A percentile compares a stretch with the other conserved stretches of the same genome.
Evolutionary conservation across 305 asterid genomes (phyloP).

Genomic region (Solanum hybrid): DNA sequence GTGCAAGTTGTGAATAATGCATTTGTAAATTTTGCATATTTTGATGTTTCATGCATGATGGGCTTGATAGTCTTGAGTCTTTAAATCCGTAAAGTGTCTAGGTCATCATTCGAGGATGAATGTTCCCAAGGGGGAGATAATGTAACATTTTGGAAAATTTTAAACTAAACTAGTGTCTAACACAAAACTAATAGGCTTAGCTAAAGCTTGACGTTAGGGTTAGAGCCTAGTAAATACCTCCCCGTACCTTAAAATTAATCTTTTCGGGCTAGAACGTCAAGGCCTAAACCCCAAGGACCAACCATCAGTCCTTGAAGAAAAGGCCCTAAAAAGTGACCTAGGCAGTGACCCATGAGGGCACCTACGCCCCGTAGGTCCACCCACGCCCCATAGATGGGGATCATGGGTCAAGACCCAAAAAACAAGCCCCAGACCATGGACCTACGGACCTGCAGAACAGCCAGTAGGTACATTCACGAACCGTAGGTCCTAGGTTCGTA

Average conservation of each 20-base stretch:
- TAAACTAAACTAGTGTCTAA: neutral
- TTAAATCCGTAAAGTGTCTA: neutral
- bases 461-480: neutral
- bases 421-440: neutral
- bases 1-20: neutral
- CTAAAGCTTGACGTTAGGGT: neutral
- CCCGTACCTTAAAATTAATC: neutral
- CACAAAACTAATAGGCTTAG: neutral
- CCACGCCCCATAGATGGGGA: neutral
- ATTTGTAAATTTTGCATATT: neutral
- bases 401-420: neutral
- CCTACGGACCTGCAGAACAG: neutral
- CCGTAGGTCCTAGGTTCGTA: neutral
- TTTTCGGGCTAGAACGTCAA: neutral
- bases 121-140: neutral
- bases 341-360: neutral
- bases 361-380: neutral
- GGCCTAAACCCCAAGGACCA: neutral
- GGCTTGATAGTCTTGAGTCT: neutral
- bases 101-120: neutral
- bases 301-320: neutral
- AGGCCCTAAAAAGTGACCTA: neutral
- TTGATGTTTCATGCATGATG: neutral
- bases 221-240: neutral
- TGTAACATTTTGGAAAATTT: neutral